Evolutionary conservation across 495 filamentous ascomycete genomes (phyloP).

Genomic region (Penicillium canariense): DNA sequence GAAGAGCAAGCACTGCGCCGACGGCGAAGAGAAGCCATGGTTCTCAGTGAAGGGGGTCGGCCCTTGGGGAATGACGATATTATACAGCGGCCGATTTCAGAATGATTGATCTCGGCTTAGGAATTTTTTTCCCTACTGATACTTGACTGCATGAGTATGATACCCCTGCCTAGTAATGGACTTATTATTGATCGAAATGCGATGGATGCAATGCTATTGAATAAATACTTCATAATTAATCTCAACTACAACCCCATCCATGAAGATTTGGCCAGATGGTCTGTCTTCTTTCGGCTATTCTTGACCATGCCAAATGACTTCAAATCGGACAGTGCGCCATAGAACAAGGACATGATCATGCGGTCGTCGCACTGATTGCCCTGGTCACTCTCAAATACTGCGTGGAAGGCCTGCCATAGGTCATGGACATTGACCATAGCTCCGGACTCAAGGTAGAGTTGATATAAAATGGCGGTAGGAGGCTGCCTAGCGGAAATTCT

Average conservation of each 20-base stretch:
- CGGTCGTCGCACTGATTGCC: constrained; percentile 48
- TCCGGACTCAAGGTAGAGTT: constrained; percentile 87
- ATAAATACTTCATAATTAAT: constrained; percentile 2
- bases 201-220: constrained; percentile 7
- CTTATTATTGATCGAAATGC: constrained; percentile 12
- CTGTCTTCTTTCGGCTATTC: constrained; percentile 82
- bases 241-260: constrained; percentile 61
- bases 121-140: neutral
- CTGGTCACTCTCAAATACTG: constrained; percentile 66
- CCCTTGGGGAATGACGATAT: constrained; percentile 51
- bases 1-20: constrained; percentile 51
- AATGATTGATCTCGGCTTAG: constrained; percentile 8
- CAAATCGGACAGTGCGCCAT: constrained; percentile 78
- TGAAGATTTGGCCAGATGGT: constrained; percentile 80
- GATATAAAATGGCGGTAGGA: constrained; percentile 78
- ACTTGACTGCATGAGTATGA: constrained; percentile 22
- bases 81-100: constrained; percentile 42
- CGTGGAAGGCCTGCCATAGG: constrained; percentile 83
- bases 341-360: constrained; percentile 69
- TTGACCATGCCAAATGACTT: constrained; percentile 84
- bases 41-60: constrained; percentile 49
- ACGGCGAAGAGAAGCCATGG: constrained; percentile 55
- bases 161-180: constrained; percentile 20
- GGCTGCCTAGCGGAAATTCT: constrained; percentile 64
- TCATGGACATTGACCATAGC: constrained; percentile 84